Percentiles rank a stretch among this genome's conserved stretches.
Conservation (phyloP, 805 yeast genomes). For the Ogataea salicorniae region DNA sequence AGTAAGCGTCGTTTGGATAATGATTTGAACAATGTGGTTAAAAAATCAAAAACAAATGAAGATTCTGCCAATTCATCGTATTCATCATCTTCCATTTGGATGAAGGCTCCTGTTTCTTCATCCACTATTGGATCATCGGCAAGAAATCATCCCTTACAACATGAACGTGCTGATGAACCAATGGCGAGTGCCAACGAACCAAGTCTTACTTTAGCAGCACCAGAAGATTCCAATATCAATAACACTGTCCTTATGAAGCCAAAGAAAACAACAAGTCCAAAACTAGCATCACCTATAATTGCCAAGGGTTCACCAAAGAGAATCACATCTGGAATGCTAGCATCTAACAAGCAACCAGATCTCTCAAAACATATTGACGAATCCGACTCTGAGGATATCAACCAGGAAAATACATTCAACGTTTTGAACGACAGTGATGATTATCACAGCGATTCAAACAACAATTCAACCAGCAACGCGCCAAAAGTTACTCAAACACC, state of each 20-base stretch:
- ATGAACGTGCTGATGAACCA: background rate
- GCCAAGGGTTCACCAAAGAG: constrained; percentile 32
- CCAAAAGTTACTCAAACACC: background rate
- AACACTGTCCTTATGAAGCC: constrained; percentile 22
- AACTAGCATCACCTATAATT: constrained; percentile 27
- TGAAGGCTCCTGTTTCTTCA: constrained; percentile 2
- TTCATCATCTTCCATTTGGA: constrained; percentile 19
- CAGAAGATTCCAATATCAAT: constrained; percentile 14
- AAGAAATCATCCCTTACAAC: background rate
- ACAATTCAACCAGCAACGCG: background rate
- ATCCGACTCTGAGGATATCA: constrained; percentile 8
- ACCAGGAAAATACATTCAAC: constrained; percentile 6
- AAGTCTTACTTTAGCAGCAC: constrained; percentile 19
- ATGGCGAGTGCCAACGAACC: background rate
- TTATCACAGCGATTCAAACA: constrained; percentile 17
- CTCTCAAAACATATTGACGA: constrained; percentile 27
- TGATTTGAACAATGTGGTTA: constrained; percentile 26
- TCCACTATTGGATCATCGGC: background rate
- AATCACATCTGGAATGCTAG: constrained; percentile 35
- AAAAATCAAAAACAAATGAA: constrained; percentile 25
- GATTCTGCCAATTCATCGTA: background rate
- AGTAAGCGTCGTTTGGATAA: constrained; percentile 22
- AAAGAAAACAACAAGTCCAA: constrained; percentile 19
- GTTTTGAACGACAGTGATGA: constrained; percentile 15
- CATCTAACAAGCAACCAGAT: constrained; percentile 27